A percentile compares a stretch with the other conserved stretches of the same genome.
Conservation (phyloP, 2,329 filamentous ascomycete species). For the Diaporthe sp. region DNA sequence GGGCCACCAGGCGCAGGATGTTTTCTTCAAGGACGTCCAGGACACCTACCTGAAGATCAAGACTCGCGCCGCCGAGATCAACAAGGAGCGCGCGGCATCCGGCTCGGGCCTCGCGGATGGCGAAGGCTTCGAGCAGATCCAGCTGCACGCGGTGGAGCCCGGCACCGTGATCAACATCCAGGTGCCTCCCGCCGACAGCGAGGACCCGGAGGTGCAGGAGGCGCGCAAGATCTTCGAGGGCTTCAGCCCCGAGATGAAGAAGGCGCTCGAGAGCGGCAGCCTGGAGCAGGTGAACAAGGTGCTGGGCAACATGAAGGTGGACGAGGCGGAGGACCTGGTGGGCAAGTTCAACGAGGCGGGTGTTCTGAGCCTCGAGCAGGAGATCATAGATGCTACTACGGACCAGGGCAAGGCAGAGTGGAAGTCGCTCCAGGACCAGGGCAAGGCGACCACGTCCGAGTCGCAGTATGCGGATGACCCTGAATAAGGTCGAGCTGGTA, state of each 20-base stretch:
- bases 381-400: constrained; percentile 95
- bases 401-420: constrained; percentile 85
- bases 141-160: constrained; percentile 95
- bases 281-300: constrained; percentile 91
- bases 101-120: constrained; percentile 55
- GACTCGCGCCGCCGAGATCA: constrained; percentile 80
- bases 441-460: constrained; percentile 40
- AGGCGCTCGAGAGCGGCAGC: constrained; percentile 88
- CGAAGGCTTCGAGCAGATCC: constrained; percentile 90
- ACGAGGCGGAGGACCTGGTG: constrained; percentile 86
- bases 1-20: constrained; percentile 88
- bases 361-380: constrained; percentile 90
- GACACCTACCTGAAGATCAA: constrained; percentile 88
- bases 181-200: constrained; percentile 78
- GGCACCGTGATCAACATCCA: constrained; percentile 91
- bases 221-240: constrained; percentile 84
- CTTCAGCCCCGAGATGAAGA: constrained; percentile 85
- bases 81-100: constrained; percentile 60
- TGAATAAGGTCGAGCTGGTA: constrained; percentile 24
- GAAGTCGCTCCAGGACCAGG: constrained; percentile 75
- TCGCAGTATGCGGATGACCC: constrained; percentile 42
- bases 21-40: constrained; percentile 94
- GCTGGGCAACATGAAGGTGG: constrained; percentile 85
- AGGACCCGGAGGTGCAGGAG: constrained; percentile 74
- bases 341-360: constrained; percentile 83